These are phyloP conservation scores for Geosmithia flava DNA, from an alignment of 2,329 filamentous ascomycete species.

Conservation along the genomic window DNA sequence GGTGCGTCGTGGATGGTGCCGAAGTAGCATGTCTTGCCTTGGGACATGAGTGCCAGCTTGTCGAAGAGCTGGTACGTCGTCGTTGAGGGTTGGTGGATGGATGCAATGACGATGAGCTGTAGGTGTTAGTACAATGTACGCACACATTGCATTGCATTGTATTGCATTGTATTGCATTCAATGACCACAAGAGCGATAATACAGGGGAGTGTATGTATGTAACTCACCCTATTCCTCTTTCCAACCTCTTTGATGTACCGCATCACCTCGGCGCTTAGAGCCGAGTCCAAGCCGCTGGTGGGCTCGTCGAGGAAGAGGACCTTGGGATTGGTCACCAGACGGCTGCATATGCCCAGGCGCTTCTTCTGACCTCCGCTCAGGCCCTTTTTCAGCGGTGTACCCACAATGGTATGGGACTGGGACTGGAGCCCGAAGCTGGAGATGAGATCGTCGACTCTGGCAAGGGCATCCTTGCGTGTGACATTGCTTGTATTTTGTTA, in stretches of 20 bases:
- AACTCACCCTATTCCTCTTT: conserved; percentile 47
- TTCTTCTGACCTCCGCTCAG: conserved; percentile 80
- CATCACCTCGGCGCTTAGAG: conserved; percentile 64
- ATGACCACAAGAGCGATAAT: no score
- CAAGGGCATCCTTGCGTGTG: conserved; percentile 39
- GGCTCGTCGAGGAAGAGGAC: conserved; percentile 77
- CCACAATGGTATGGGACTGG: conserved; percentile 61
- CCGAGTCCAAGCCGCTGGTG: conserved; percentile 72
- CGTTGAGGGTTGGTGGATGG: conserved; percentile 77
- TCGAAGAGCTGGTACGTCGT: conserved; percentile 72
- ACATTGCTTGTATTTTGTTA: conserved; percentile 14
- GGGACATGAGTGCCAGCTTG: conserved; percentile 61
- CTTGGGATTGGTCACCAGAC: conserved; percentile 69
- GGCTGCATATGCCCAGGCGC: conserved; percentile 65
- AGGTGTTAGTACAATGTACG: no score
- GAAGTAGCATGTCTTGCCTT: conserved; percentile 60
- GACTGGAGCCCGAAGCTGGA: conserved; percentile 59
- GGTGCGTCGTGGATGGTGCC: conserved; percentile 46
- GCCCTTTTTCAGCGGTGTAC: conserved; percentile 72
- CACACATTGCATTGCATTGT: background rate
- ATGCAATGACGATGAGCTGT: conserved; percentile 65
- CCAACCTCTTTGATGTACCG: conserved; percentile 58
- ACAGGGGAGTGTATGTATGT: background rate
- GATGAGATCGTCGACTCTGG: conserved; percentile 54
- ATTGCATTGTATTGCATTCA: no score